phyloP scores from a whole-genome alignment of 2,329 filamentous ascomycete species.

The Epichloe festucae region DNA sequence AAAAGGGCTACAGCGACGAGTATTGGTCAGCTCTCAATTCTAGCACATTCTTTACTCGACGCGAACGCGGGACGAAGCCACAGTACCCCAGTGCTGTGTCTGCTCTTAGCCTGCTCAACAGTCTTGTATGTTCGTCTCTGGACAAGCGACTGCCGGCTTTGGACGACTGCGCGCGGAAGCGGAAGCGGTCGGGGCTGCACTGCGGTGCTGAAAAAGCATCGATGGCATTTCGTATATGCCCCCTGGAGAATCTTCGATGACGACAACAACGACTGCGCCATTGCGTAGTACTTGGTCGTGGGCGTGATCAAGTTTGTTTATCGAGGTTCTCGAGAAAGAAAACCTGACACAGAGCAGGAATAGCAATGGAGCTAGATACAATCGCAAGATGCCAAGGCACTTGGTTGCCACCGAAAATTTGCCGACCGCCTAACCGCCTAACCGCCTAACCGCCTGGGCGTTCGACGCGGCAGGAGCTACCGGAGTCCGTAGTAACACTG shows the following conservation, averaged over 20 bases:
- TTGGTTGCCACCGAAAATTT: slow-evolving; percentile 8
- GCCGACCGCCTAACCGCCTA: slow-evolving; percentile 1
- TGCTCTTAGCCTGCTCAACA: slow-evolving; percentile 45
- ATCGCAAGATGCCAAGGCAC: too few species aligned
- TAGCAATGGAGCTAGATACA: too few species aligned
- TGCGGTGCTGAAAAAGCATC: slow-evolving; percentile 27
- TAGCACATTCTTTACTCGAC: not conserved
- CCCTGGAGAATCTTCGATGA: slow-evolving; percentile 24
- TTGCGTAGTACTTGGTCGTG: slow-evolving; percentile 11
- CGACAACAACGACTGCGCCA: slow-evolving; percentile 24
- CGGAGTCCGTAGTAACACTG: too few species aligned
- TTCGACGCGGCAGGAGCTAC: not conserved
- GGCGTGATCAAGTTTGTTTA: not conserved
- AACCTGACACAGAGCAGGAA: too few species aligned
- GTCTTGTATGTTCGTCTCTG: slow-evolving; percentile 35
- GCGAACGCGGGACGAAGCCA: not conserved
- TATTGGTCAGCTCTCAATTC: slow-evolving; percentile 13
- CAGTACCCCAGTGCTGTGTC: slow-evolving; percentile 42
- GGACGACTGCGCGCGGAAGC: slow-evolving; percentile 17
- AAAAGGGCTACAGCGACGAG: slow-evolving; percentile 59
- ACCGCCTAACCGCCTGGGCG: not conserved
- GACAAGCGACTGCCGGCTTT: slow-evolving; percentile 21
- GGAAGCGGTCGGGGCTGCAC: slow-evolving; percentile 22
- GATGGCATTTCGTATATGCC: slow-evolving; percentile 22
- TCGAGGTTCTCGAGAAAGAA: not conserved